These are phyloP conservation scores for Colletotrichum sansevieriae DNA, from an alignment of 2,329 filamentous ascomycete genomes.

Conservation along the genomic window DNA sequence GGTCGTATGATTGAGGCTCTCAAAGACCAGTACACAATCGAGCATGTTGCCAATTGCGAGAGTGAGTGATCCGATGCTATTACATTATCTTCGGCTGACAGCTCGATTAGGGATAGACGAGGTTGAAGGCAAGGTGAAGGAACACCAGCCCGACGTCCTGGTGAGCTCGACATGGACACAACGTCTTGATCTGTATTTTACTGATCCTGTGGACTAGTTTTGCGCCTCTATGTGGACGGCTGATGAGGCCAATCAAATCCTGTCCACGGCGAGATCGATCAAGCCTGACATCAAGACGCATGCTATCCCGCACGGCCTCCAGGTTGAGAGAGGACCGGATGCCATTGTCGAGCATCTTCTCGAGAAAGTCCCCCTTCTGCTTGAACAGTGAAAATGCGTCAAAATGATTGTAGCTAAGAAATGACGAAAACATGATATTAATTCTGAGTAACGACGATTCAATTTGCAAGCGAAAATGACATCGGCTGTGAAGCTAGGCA, in stretches of 20 bases:
- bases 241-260: slow-evolving; percentile 61
- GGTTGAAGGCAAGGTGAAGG: slow-evolving; percentile 65
- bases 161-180: slow-evolving; percentile 38
- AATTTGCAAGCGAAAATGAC: too few species aligned
- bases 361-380: slow-evolving; percentile 53
- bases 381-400: slow-evolving; percentile 28
- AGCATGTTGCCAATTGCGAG: slow-evolving; percentile 72
- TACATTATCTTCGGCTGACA: slow-evolving; percentile 1
- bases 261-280: slow-evolving; percentile 57
- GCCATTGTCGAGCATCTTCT: slow-evolving; percentile 66
- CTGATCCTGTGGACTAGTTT: slow-evolving; percentile 58
- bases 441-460: too few species aligned
- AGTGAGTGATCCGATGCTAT: slow-evolving; percentile 56
- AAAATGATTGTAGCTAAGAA: background rate
- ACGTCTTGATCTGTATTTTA: background rate
- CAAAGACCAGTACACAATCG: slow-evolving; percentile 73
- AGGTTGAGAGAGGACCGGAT: slow-evolving; percentile 66
- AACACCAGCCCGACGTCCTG: slow-evolving; percentile 48
- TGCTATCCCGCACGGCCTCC: slow-evolving; percentile 66
- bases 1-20: slow-evolving; percentile 71
- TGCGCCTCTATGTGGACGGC: slow-evolving; percentile 68
- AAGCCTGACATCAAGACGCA: slow-evolving; percentile 63
- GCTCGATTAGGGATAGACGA: slow-evolving; percentile 64
- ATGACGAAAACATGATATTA: background rate
- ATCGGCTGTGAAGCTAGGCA: too few species aligned